Base-by-base conservation (phyloP, 805 yeast genomes). In the Priceomyces castillae region DNA sequence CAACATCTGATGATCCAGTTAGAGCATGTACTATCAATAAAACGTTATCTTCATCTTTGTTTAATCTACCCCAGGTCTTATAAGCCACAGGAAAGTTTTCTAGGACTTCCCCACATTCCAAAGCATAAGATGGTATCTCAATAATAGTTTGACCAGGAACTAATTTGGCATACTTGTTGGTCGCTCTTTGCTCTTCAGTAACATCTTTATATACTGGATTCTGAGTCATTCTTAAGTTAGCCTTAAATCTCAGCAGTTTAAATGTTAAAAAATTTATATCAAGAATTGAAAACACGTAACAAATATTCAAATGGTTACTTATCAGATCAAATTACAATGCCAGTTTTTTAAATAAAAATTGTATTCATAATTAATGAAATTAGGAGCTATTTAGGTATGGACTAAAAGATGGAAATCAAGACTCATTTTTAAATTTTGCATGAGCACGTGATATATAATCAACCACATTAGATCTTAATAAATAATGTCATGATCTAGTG, bases 1-100 rank as follows among this genome's bases (percentile, higher is more conserved):
- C 77, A 14, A 92, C 96, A 61, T 94, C 98, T 0, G 96, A 78
- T 0, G 97, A 89, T 0, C 99, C 99, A 0, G 98, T 90, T 43
- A 94, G 71, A 0, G 99, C 98, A 69, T 94, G 99, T 54, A 96
- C 86, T 11, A 94, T 86, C n/a, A 94, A 80, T 73, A 94, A 70
- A 46, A 84, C 90, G 59, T 94, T 94, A 52, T 82, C 82, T 7
- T 77, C 81, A 2, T 63, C 68, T 6, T 71, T 77, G 58, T 90
- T 90, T 37, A 94, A 73, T 43, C 77, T 73, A 2, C 99, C 99
- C 97, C 97, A 94, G 0, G 96, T 85, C 62, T 92, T 92, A 69
- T 86, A 94, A 2, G 98, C 99, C 17, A 94, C 86, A 0, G 97
- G 98, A 35, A 90, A 88, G 20, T 87, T 71, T 36, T 57, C 61